Evolutionary conservation across 305 asterid species (phyloP), one percentile per base, ranked within the genome.

Genomic region (Fraxinus albicans): DNA sequence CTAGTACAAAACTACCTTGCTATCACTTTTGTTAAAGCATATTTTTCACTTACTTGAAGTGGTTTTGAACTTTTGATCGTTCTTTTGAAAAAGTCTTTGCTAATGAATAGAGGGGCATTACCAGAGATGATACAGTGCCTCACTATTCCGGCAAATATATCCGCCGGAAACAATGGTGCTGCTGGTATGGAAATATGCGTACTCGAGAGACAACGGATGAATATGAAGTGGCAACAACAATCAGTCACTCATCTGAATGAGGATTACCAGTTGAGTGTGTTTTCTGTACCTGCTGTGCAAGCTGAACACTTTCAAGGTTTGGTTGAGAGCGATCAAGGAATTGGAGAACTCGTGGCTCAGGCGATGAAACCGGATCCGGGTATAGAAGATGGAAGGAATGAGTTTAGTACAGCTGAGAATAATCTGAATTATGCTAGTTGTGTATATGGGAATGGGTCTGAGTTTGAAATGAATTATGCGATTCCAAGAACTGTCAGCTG

Each of bases 341-440:
- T 89, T 35, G 86, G 84, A 3, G 92, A 86, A 47, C 58, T 89
- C 40, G 69, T 86, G 40, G 81, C 84, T 35, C 88, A 82, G 79
- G 90, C 90, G 1, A 88, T 90, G 86, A 90, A 89, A 76, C 90
- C 89, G 47, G 95, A 90, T 80, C 94, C 94, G 44, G 88, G 84
- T 70, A 19, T 82, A 7, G 90, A 79, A 55, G 80, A 77, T 79
- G 88, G 83, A 74, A 77, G 82, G 82, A 29, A 19, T 73, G 83
- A 79, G 27, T 83, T 85, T 55, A 89, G 80, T 6, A 80, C 35
- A 42, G 53, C 47, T 79, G 86, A 79, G 38, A 78, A 77, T 13
- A 63, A 86, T 74, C 77, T 87, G 42, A 81, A 80, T 78, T 79
- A 78, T 78, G 86, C 53, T 38, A 84, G 33, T 23, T 65, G 78